phyloP scores from a whole-genome alignment of 2,329 filamentous ascomycete genomes.

The Sporothrix variecibatus region DNA sequence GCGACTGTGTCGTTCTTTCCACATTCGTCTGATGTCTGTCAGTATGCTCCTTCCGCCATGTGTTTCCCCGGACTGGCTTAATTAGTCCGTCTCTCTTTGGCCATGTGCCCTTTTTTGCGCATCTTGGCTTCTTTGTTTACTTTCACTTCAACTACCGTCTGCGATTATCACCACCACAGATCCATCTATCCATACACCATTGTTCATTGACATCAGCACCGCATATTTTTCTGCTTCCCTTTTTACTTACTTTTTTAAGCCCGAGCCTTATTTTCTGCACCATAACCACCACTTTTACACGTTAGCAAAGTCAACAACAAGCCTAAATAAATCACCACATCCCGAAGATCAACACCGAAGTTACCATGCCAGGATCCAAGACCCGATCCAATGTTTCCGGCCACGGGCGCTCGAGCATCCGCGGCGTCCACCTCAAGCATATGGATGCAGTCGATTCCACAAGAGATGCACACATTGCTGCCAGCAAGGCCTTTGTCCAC shows the following conservation, averaged over 20 bases:
- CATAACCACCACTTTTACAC: too few species aligned
- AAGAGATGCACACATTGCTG: constrained; percentile 64
- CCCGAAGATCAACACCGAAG: too few species aligned
- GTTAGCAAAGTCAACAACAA: neutral
- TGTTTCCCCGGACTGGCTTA: neutral
- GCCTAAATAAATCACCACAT: neutral
- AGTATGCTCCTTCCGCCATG: neutral
- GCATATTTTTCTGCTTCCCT: constrained; percentile 2
- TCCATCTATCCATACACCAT: constrained; percentile 10
- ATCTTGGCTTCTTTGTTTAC: constrained; percentile 13
- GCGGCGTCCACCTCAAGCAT: constrained; percentile 49
- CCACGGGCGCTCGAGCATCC: constrained; percentile 56
- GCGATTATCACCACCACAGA: neutral
- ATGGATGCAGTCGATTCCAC: constrained; percentile 53
- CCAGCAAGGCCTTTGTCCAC: constrained; percentile 59
- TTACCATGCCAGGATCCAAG: constrained; percentile 46
- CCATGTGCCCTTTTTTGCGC: neutral
- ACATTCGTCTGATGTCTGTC: neutral
- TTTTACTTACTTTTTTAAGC: neutral
- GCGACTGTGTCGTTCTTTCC: neutral
- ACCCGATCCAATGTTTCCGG: constrained; percentile 48
- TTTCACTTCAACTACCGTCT: neutral
- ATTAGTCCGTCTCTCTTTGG: neutral
- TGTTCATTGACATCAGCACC: neutral
- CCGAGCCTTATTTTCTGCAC: neutral